These are phyloP conservation scores for Melaleuca quinquenervia DNA, from an alignment of 345 rosid genomes.

Conservation along the genomic window DNA sequence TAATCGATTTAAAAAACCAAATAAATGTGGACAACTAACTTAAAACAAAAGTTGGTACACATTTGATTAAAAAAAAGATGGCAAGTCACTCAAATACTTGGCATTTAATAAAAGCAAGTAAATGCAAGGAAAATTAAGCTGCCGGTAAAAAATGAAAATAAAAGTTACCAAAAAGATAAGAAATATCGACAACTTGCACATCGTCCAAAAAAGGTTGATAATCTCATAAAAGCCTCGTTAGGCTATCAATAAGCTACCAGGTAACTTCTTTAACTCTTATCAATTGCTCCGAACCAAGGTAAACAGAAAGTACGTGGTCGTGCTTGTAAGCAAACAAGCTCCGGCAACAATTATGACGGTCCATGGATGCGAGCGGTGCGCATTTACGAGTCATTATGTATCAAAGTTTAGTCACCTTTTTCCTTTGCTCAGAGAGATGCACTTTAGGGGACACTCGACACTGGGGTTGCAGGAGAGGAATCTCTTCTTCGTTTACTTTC, in stretches of 20 bases:
- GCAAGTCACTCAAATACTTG: background rate
- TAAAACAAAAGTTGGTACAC: background rate
- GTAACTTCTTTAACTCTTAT: background rate
- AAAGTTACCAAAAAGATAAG: background rate
- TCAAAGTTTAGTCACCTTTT: background rate
- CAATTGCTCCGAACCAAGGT: no score
- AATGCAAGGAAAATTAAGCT: background rate
- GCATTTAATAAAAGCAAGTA: no score
- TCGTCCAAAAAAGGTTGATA: background rate
- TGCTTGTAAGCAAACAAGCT: background rate
- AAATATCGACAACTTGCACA: background rate
- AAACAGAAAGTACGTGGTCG: background rate
- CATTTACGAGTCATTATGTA: background rate
- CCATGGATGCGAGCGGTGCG: background rate
- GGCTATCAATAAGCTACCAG: background rate
- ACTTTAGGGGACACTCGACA: background rate
- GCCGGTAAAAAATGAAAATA: background rate
- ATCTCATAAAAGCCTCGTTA: background rate
- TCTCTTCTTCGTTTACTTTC: background rate
- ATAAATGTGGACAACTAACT: background rate
- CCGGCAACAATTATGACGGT: background rate
- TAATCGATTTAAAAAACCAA: background rate
- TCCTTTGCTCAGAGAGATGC: background rate
- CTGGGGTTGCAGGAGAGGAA: background rate
- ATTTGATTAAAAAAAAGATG: background rate